Percentiles rank a stretch among this genome's conserved stretches.
phyloP scores from a whole-genome alignment of 192 early-diverging fungal species.

The Helicostylum pulchrum region DNA sequence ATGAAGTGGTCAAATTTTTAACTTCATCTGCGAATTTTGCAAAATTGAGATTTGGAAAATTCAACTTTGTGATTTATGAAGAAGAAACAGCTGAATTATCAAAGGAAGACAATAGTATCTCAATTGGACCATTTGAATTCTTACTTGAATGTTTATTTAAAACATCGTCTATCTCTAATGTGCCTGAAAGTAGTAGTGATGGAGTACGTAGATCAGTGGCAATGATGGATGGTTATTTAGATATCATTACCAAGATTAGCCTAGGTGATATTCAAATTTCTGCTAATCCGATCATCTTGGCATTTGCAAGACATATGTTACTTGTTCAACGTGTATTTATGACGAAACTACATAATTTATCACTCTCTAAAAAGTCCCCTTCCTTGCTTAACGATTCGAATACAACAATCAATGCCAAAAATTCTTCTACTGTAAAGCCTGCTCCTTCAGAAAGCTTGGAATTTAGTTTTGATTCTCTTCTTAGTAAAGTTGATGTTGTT shows the following conservation, averaged over 20 bases:
- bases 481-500: constrained; percentile 44
- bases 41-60: constrained; percentile 38
- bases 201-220: background rate
- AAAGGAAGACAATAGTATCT: constrained; percentile 45
- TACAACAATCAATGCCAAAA: background rate
- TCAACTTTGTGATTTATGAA: constrained; percentile 49
- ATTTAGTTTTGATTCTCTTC: constrained; percentile 8
- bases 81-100: constrained; percentile 25
- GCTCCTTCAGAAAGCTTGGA: constrained; percentile 9
- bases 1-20: constrained; percentile 34
- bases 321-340: constrained; percentile 53
- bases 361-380: constrained; percentile 11
- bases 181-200: background rate
- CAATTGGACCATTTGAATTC: constrained; percentile 31
- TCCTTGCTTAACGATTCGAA: background rate
- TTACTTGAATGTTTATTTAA: constrained; percentile 44
- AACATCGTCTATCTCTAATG: background rate
- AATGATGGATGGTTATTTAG: constrained; percentile 39
- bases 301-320: constrained; percentile 55
- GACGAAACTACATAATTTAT: constrained; percentile 33
- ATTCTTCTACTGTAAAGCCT: background rate
- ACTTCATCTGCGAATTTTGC: constrained; percentile 34
- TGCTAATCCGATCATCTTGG: constrained; percentile 50
- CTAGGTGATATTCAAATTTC: constrained; percentile 36
- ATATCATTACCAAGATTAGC: constrained; percentile 39